Percentiles rank a stretch among this genome's conserved stretches.
These are phyloP conservation scores for Kurtzmaniella quercitrusa DNA, from an alignment of 1,139 yeast species.

Conservation along the genomic window DNA sequence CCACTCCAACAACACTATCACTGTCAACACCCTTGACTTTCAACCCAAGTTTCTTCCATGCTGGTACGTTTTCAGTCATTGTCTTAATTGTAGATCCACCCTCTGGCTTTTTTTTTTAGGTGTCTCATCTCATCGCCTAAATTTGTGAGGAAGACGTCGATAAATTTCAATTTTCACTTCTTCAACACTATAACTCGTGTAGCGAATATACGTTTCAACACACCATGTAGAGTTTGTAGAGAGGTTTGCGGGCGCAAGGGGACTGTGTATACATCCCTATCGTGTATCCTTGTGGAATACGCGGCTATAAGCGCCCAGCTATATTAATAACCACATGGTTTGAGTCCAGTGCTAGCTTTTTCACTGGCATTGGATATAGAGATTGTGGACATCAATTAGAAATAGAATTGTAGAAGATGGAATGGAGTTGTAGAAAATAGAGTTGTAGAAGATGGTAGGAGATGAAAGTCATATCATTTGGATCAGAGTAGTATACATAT, in stretches of 20 bases:
- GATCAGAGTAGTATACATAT: no score
- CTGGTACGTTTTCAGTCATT: slow-evolving; percentile 50
- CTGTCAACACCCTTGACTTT: slow-evolving; percentile 43
- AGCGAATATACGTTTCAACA: neutral
- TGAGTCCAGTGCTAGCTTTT: slow-evolving; percentile 44
- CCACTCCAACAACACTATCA: slow-evolving; percentile 37
- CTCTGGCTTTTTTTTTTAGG: neutral
- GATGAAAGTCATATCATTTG: no score
- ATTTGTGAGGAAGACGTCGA: neutral
- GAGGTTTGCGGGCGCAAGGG: slow-evolving; percentile 6
- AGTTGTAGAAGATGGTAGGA: no score
- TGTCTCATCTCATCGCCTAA: neutral
- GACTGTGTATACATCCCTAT: slow-evolving; percentile 2
- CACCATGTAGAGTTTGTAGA: neutral
- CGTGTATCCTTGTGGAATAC: slow-evolving; percentile 6
- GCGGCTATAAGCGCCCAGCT: slow-evolving; percentile 24
- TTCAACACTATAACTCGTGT: neutral
- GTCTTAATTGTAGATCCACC: no score
- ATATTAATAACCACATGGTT: slow-evolving; percentile 44
- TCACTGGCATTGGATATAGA: slow-evolving; percentile 51
- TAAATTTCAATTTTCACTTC: neutral
- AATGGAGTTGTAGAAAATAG: no score
- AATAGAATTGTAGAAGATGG: no score
- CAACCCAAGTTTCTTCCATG: slow-evolving; percentile 87
- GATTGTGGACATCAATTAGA: slow-evolving; percentile 50